Conservation (phyloP, 163 green algal genomes). For the Prototheca wickerhamii region DNA sequence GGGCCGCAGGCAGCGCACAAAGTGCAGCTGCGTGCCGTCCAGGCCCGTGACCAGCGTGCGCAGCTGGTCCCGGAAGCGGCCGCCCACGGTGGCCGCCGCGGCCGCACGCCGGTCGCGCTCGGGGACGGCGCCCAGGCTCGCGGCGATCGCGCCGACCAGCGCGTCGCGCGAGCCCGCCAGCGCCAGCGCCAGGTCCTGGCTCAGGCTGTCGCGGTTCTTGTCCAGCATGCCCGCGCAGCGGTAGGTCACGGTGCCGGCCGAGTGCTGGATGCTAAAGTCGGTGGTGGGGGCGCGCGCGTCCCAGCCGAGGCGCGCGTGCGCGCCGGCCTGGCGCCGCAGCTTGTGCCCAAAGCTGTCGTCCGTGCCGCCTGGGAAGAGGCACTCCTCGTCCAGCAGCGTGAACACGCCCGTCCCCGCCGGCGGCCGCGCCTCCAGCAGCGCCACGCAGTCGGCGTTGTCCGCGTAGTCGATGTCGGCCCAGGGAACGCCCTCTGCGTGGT, state of each 20-base stretch:
- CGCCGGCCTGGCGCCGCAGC: slow-evolving; percentile 59
- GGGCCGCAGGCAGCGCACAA: slow-evolving; percentile 98
- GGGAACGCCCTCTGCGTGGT: slow-evolving; percentile 93
- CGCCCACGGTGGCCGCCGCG: slow-evolving; percentile 60
- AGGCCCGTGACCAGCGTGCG: slow-evolving; percentile 80
- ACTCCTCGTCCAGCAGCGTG: slow-evolving; percentile 88
- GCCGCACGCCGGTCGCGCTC: slow-evolving; percentile 4
- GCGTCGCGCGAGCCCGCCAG: slow-evolving; percentile 42
- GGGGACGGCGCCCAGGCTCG: slow-evolving; percentile 16
- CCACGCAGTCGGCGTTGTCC: slow-evolving; percentile 96
- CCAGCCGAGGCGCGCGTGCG: slow-evolving; percentile 66
- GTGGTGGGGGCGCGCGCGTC: slow-evolving; percentile 74
- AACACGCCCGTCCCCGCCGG: slow-evolving; percentile 58
- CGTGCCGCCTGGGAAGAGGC: slow-evolving; percentile 68
- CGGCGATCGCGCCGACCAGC: slow-evolving; percentile 63
- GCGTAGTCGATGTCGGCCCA: slow-evolving; percentile 98
- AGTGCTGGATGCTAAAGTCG: slow-evolving; percentile 93
- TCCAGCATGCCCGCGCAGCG: slow-evolving; percentile 84
- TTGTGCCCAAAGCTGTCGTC: slow-evolving; percentile 75
- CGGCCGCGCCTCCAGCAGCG: slow-evolving; percentile 78
- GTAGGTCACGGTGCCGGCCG: slow-evolving; percentile 82
- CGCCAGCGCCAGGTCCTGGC: slow-evolving; percentile 88
- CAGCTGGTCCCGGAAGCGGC: slow-evolving; percentile 88
- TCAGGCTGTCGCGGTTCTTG: slow-evolving; percentile 97
- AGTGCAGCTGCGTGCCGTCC: slow-evolving; percentile 91